Conservation (phyloP, 331 rosid genomes). For the Pyrus hybrid region DNA sequence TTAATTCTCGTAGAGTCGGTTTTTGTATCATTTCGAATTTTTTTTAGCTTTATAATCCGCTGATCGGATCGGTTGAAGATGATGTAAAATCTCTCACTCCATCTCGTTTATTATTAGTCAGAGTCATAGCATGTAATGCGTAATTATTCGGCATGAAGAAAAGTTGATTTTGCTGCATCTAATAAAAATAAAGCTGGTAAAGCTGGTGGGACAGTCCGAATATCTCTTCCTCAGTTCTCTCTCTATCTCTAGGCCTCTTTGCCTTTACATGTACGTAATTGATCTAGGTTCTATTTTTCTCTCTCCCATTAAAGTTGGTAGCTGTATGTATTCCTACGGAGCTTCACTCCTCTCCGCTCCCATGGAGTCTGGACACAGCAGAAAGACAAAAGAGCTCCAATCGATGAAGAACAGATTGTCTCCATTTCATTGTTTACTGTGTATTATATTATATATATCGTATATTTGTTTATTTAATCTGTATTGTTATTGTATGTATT, state of each 20-base stretch:
- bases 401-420: not conserved
- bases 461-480: too few relatives aligned
- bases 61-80: too few relatives aligned
- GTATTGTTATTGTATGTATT: too few relatives aligned
- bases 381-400: not conserved
- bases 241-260: conserved; percentile 13
- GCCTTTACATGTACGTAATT: not conserved
- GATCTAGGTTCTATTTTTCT: not conserved
- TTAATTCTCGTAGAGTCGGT: rapidly evolving
- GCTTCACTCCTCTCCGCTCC: not conserved
- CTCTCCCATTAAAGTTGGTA: not conserved
- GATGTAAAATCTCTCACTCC: not conserved
- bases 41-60: rapidly evolving
- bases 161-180: conserved; percentile 3
- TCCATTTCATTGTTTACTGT: not conserved
- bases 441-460: too few relatives aligned
- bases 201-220: conserved; percentile 88
- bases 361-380: not conserved
- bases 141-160: conserved; percentile 24
- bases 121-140: conserved; percentile 27
- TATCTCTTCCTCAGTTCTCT: conserved; percentile 44
- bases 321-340: not conserved
- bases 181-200: conserved; percentile 34
- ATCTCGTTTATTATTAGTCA: conserved; percentile 17
- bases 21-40: too few relatives aligned